Evolutionary conservation across 352 stramenopile genomes (phyloP).

Genomic region (Aphanomyces invadans): DNA sequence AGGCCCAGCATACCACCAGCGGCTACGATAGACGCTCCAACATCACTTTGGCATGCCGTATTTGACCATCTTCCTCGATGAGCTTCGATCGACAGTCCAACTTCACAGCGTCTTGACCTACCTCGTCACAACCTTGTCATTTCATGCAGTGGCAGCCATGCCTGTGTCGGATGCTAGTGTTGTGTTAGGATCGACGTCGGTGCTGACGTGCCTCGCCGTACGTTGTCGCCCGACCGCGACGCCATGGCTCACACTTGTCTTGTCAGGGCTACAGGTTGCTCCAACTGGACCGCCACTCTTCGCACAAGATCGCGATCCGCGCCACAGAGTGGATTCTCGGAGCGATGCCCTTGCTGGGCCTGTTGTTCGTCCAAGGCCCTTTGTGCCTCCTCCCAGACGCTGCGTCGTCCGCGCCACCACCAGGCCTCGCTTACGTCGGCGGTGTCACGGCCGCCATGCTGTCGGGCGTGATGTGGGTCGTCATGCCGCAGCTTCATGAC

Average conservation of each 20-base stretch:
- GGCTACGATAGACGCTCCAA: neutral
- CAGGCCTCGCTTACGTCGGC: neutral
- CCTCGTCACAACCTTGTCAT: conserved; percentile 46
- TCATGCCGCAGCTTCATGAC: neutral
- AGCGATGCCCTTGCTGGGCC: conserved; percentile 41
- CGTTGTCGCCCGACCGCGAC: neutral
- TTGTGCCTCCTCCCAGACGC: conserved; percentile 35
- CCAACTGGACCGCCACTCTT: conserved; percentile 36
- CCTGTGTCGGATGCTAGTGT: conserved; percentile 58
- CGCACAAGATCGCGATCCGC: conserved; percentile 35
- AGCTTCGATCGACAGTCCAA: conserved; percentile 36
- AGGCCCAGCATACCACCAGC: too few species aligned
- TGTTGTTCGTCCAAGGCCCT: conserved; percentile 48
- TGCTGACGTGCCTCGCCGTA: conserved; percentile 61
- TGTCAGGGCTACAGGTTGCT: neutral
- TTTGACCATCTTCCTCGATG: neutral
- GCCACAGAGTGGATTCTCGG: conserved; percentile 34
- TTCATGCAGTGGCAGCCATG: conserved; percentile 64
- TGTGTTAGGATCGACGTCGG: conserved; percentile 51
- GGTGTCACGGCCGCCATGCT: neutral
- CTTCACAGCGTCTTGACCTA: conserved; percentile 47
- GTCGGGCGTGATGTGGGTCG: neutral
- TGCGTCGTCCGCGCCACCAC: neutral
- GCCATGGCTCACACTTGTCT: neutral
- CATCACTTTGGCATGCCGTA: conserved; percentile 5